Evolutionary conservation across 2,329 filamentous ascomycete species (phyloP), one percentile per base, ranked within the genome.

Genomic region (Aspergillus carbonarius): DNA sequence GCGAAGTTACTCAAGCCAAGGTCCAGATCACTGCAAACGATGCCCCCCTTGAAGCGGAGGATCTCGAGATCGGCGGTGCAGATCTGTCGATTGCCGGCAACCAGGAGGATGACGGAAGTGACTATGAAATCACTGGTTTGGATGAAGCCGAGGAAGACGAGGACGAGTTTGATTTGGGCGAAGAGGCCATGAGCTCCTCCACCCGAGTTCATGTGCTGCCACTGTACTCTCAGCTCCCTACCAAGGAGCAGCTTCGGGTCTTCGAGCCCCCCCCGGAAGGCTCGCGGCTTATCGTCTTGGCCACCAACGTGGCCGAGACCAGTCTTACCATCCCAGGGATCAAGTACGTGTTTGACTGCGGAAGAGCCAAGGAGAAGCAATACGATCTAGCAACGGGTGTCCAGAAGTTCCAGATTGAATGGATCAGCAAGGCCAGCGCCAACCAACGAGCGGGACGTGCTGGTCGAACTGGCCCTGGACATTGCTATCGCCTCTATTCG

Each of bases 341-440:
- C 61, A 87, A 91, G 60, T 99, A 97, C 70, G 95, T 99, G 8
- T 97, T 99, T 62, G 93, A 98, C 74, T 93, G 91, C 64, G 95
- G 95, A 34, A 84, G 96, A 51, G 89, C 91, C 35, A 99, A 99
- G 74, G 93, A 97, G 74, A 89, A 93, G 62, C 90, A 88, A 58
- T 98, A 95, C 69, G 91, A 98, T 71, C 83, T 86, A n/a, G 79
- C 85, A 10, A 97, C 90, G 8, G 93, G 93, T 3, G 93, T 99
- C 0, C 95, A 99, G 73, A 96, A 90, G 70, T 99, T 96, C 72
- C 90, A 96, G 68, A 86, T 99, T 54, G 89, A 90, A 40, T 99
- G 93, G 92, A 96, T 98, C 72, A 97, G 93, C 79, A 98, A 99
- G 78, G 95, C 95, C 27, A 96, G 92, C 72, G 93, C 95, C 7